These are phyloP conservation scores for Fusarium sulawesiense DNA, from an alignment of 2,329 filamentous ascomycete species.

Conservation along the genomic window DNA sequence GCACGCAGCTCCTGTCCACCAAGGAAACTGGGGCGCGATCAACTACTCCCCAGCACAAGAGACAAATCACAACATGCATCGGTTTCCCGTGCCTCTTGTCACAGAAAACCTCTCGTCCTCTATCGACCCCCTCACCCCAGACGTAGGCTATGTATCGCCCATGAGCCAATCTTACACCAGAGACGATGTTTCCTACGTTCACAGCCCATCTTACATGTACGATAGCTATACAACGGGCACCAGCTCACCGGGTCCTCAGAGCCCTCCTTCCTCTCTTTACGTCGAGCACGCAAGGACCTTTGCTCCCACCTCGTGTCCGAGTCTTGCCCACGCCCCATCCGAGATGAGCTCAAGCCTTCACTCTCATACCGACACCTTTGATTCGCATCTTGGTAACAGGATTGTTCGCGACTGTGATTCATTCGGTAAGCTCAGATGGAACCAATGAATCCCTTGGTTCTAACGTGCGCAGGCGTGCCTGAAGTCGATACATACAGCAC, in stretches of 20 bases:
- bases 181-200: conserved; percentile 67
- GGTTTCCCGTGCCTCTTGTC: conserved; percentile 60
- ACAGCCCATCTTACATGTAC: conserved; percentile 68
- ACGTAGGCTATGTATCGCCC: conserved; percentile 72
- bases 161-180: conserved; percentile 67
- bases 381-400: conserved; percentile 65
- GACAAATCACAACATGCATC: conserved; percentile 55
- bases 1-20: conserved; percentile 53
- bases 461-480: conserved; percentile 60
- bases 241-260: conserved; percentile 65
- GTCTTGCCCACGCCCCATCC: conserved; percentile 69
- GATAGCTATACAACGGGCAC: conserved; percentile 64
- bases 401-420: conserved; percentile 66
- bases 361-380: conserved; percentile 69
- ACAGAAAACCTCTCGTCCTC: conserved; percentile 65
- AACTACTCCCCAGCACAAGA: conserved; percentile 58
- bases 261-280: conserved; percentile 66
- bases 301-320: conserved; percentile 70
- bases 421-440: conserved; percentile 61
- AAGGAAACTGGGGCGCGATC: conserved; percentile 60
- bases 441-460: conserved; percentile 52
- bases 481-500: conserved; percentile 65
- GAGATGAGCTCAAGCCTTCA: conserved; percentile 70
- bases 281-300: conserved; percentile 62
- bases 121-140: conserved; percentile 67